Evolutionary conservation across 2,329 filamentous ascomycete genomes (phyloP).

Genomic region (Zymoseptoria pseudotritici): DNA sequence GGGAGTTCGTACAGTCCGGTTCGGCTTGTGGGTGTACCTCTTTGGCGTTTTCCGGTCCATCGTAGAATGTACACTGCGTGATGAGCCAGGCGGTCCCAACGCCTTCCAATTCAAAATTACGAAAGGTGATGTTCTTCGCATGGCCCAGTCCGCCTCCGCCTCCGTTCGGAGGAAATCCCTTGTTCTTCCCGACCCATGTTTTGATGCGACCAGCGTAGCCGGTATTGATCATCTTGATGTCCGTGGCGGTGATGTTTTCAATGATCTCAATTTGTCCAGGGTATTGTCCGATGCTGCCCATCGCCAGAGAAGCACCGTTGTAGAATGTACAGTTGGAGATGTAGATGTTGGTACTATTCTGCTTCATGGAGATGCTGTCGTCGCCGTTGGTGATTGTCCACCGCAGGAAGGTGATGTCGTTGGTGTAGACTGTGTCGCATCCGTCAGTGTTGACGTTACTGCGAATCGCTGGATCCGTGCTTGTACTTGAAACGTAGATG

Average conservation of each 20-base stretch:
- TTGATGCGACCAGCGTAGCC: slow-evolving; percentile 36
- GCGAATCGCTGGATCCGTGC: slow-evolving; percentile 29
- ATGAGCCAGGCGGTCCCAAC: slow-evolving; percentile 19
- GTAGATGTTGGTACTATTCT: slow-evolving; percentile 49
- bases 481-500: slow-evolving; percentile 51
- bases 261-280: slow-evolving; percentile 42
- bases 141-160: slow-evolving; percentile 50
- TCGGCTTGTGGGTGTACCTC: slow-evolving; percentile 31
- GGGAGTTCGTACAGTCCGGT: background rate
- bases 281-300: slow-evolving; percentile 55
- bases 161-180: slow-evolving; percentile 49
- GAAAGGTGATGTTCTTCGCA: slow-evolving; percentile 31
- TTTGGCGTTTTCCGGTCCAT: slow-evolving; percentile 21
- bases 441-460: slow-evolving; percentile 40
- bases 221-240: slow-evolving; percentile 35
- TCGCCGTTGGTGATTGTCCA: slow-evolving; percentile 49
- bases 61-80: slow-evolving; percentile 26
- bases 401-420: slow-evolving; percentile 45
- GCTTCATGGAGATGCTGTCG: slow-evolving; percentile 49
- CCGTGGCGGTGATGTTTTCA: slow-evolving; percentile 42
- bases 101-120: slow-evolving; percentile 25
- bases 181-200: slow-evolving; percentile 47
- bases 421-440: slow-evolving; percentile 48
- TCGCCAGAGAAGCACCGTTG: slow-evolving; percentile 47
- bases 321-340: slow-evolving; percentile 45